Evolutionary conservation across 495 filamentous ascomycete species (phyloP), one percentile per base, ranked within the genome.

Genomic region (Hypoxylon subgilvum): DNA sequence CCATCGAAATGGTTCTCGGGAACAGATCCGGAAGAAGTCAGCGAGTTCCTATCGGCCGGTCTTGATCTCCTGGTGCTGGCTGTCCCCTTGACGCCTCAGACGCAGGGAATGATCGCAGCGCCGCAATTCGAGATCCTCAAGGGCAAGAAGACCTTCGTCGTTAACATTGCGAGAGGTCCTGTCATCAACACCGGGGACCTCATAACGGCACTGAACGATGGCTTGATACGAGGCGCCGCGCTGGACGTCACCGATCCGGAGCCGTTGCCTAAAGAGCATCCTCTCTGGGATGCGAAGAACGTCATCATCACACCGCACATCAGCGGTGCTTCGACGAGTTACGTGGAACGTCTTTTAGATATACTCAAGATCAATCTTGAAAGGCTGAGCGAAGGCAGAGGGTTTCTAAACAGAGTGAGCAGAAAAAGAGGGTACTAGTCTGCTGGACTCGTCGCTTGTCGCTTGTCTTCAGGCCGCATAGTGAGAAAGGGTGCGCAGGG

Each of bases 231-330:
- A 21, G 91, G 89, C 16, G 83, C 91, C 7, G 89, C 89, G 36
- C 69, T 96, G 32, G 92, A 96, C 73, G 92, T 96, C 0, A 89
- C 91, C 28, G 90, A 94, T 48, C 90, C 90, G 0, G 92, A 96
- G 65, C 91, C 91, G 0, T 66, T 96, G 60, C 88, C 89, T 0
- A 55, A 74, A 19, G 85, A 87, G 7, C 81, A 86, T 69, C 81
- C 85, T 51, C 69, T 96, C 25, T 94, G 89, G 84, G 82, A 79
- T n/a, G 73, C 85, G 61, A 78, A 83, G 52, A 92, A 93, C 74
- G 77, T 88, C 18, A 80, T 86, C 39, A 79, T 96, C 45, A 92
- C 88, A 55, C 91, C 91, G 23, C 91, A 96, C 79, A 72, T 91
- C 13, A 90, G 88, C 70, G 83, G 86, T 1, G 38, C 78, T 40